phyloP scores from a whole-genome alignment of 441 rosid species.

The Croton setiger region DNA sequence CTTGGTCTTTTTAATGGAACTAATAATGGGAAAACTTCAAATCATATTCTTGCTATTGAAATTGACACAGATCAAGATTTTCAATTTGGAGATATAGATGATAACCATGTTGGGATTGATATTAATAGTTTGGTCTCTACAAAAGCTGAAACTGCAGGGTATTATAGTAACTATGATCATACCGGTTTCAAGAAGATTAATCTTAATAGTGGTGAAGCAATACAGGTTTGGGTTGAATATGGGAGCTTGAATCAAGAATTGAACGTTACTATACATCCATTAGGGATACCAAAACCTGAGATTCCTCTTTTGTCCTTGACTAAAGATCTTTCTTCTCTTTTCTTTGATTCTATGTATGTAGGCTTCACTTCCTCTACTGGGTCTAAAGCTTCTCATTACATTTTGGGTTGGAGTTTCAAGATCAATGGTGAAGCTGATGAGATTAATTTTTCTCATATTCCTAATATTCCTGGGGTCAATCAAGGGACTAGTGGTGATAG shows the following conservation, averaged over 20 bases:
- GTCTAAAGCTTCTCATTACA: conserved; percentile 33
- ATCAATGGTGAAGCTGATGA: conserved; percentile 24
- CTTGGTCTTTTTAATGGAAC: conserved; percentile 54
- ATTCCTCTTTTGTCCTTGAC: conserved; percentile 44
- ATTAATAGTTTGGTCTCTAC: not conserved
- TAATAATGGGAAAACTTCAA: conserved; percentile 31
- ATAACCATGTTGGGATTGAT: conserved; percentile 15
- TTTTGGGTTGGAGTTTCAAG: conserved; percentile 67
- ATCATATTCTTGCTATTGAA: conserved; percentile 60
- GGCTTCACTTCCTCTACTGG: conserved; percentile 68
- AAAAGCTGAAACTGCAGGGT: not conserved
- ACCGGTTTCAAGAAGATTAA: conserved; percentile 14
- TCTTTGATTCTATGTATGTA: conserved; percentile 38
- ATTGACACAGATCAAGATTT: conserved; percentile 58
- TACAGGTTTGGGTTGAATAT: conserved; percentile 62
- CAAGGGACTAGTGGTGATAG: not conserved
- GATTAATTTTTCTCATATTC: conserved; percentile 33
- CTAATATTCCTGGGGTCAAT: conserved; percentile 27
- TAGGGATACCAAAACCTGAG: conserved; percentile 27
- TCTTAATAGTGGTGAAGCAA: conserved; percentile 32
- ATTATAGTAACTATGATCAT: not conserved
- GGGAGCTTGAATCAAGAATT: conserved; percentile 25
- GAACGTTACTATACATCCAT: conserved; percentile 51
- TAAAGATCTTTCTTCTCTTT: conserved; percentile 35
- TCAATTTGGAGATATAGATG: conserved; percentile 43